Evolutionary conservation across 2,329 filamentous ascomycete genomes (phyloP).

Genomic region (Torrubiellomyces zombiae): DNA sequence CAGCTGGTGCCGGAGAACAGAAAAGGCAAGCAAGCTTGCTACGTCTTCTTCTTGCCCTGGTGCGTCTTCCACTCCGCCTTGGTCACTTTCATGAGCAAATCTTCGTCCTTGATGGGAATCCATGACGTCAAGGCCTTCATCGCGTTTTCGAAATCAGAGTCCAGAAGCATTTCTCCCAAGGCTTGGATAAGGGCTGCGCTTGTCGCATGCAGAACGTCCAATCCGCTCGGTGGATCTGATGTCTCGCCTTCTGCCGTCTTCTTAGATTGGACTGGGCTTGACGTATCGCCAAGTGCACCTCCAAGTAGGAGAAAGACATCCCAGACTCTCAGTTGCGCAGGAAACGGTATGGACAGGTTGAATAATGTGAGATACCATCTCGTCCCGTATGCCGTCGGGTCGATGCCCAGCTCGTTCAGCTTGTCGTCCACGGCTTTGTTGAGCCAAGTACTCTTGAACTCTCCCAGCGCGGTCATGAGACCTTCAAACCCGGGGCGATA

Average conservation of each 20-base stretch:
- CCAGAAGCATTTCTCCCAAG: constrained; percentile 71
- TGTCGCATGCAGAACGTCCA: constrained; percentile 81
- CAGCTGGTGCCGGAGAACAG: constrained; percentile 7
- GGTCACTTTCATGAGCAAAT: constrained; percentile 80
- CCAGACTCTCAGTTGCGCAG: constrained; percentile 89
- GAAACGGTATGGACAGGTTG: constrained; percentile 90
- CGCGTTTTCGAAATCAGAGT: constrained; percentile 90
- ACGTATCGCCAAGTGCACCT: constrained; percentile 5
- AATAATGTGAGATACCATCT: constrained; percentile 96
- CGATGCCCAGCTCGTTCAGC: constrained; percentile 65
- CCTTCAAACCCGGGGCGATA: constrained; percentile 76
- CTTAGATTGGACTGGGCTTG: too few relatives aligned
- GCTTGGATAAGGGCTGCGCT: constrained; percentile 83
- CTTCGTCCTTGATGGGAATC: constrained; percentile 87
- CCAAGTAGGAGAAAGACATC: constrained; percentile 94
- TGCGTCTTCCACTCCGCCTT: constrained; percentile 69
- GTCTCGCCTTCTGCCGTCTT: background rate
- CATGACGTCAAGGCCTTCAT: constrained; percentile 95
- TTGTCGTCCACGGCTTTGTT: constrained; percentile 64
- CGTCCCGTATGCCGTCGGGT: constrained; percentile 85
- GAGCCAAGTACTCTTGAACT: constrained; percentile 78
- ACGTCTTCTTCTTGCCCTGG: constrained; percentile 27
- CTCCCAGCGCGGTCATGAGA: constrained; percentile 67
- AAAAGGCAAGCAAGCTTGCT: constrained; percentile 14
- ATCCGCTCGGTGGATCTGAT: constrained; percentile 25